phyloP scores from a whole-genome alignment of 1,284 basidiomycete species.

The Heterobasidion occidentale region DNA sequence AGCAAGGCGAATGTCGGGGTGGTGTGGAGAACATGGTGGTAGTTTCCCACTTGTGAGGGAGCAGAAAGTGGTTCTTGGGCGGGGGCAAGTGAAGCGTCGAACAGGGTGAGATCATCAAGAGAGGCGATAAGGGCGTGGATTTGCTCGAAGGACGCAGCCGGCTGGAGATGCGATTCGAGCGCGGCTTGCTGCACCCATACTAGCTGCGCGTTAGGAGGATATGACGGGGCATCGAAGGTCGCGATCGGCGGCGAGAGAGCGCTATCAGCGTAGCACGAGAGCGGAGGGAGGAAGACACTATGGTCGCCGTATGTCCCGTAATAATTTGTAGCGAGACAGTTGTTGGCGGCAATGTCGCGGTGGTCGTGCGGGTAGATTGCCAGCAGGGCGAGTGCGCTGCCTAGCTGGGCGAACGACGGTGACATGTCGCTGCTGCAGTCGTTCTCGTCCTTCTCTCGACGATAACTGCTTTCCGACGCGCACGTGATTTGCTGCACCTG shows the following conservation, averaged over 20 bases:
- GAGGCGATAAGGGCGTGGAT: conserved; percentile 6
- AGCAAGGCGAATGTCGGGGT: conserved; percentile 36
- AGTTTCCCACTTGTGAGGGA: conserved; percentile 8
- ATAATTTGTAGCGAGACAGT: conserved; percentile 44
- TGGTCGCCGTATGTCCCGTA: conserved; percentile 43
- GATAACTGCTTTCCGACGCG: too few relatives aligned
- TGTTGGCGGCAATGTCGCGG: conserved; percentile 10
- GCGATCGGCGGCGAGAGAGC: conserved; percentile 17
- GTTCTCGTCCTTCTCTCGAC: too few relatives aligned
- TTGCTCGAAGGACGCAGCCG: conserved; percentile 1
- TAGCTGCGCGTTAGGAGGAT: conserved; percentile 27
- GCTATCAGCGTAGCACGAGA: conserved; percentile 26
- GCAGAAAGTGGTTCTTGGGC: conserved; percentile 14
- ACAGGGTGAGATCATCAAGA: conserved; percentile 17
- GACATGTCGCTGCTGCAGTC: too few relatives aligned
- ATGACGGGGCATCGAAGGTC: conserved; percentile 7
- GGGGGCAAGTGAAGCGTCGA: conserved; percentile 15
- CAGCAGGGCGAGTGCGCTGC: conserved; percentile 14
- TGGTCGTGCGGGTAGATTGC: conserved; percentile 17
- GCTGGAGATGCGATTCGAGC: conserved; percentile 29
- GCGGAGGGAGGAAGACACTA: conserved; percentile 39
- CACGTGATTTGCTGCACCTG: too few relatives aligned
- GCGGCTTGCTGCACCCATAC: conserved; percentile 55
- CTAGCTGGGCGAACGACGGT: conserved; percentile 9
- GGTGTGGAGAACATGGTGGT: conserved; percentile 26